A percentile compares a stretch with the other conserved stretches of the same genome.
phyloP scores from a whole-genome alignment of 176 grass and related monocot genomes.

The Zoysia japonica region DNA sequence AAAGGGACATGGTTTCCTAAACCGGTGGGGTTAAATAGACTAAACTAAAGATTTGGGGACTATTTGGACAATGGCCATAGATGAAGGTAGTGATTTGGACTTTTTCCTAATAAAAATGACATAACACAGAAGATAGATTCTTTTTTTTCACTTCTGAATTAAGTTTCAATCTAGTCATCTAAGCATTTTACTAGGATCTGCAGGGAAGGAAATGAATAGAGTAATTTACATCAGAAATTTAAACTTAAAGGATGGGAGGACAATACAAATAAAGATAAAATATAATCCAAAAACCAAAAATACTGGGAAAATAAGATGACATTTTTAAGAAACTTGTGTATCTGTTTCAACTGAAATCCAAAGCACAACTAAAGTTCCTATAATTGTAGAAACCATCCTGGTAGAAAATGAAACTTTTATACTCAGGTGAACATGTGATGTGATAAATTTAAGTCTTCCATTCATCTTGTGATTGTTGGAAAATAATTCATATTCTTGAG shows the following conservation, averaged over 20 bases:
- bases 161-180: conserved; percentile 13
- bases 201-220: conserved; percentile 14
- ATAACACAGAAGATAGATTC: conserved; percentile 7
- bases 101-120: background rate
- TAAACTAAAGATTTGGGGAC: too few species aligned
- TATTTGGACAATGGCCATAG: too few species aligned
- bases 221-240: background rate
- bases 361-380: background rate
- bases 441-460: background rate
- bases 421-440: background rate
- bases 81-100: too few species aligned
- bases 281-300: conserved; percentile 2
- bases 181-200: background rate
- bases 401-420: conserved; percentile 18
- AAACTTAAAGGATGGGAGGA: background rate
- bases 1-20: too few species aligned
- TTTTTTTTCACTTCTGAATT: background rate
- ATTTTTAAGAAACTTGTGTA: background rate
- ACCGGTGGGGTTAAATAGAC: too few species aligned
- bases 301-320: background rate
- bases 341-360: background rate
- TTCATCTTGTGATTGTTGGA: too few species aligned
- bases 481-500: too few species aligned
- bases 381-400: background rate
- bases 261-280: background rate